Evolutionary conservation across 2,329 filamentous ascomycete species (phyloP).

Genomic region (Neonectria neomacrospora): DNA sequence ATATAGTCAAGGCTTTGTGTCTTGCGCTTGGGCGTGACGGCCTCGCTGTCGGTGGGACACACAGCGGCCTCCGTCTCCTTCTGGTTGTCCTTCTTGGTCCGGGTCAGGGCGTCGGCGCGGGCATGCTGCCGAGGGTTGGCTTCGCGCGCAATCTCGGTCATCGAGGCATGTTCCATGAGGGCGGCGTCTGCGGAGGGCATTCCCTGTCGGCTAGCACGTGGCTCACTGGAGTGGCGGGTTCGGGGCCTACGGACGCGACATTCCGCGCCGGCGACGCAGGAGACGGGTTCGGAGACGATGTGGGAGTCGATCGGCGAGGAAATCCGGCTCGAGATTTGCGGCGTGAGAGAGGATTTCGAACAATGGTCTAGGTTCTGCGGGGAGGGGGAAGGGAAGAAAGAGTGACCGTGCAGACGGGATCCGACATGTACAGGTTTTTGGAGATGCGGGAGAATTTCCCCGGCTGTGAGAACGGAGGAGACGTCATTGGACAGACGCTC

Average conservation of each 20-base stretch:
- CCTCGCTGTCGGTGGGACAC: conserved; percentile 61
- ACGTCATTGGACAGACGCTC: conserved; percentile 46
- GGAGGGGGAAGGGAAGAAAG: not conserved
- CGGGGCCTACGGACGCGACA: conserved; percentile 40
- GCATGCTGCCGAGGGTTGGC: conserved; percentile 46
- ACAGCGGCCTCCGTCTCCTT: conserved; percentile 52
- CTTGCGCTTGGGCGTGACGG: conserved; percentile 56
- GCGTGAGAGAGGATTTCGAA: not conserved
- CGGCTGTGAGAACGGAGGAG: conserved; percentile 40
- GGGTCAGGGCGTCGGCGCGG: conserved; percentile 33
- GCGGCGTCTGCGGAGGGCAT: conserved; percentile 67
- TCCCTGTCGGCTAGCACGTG: conserved; percentile 48
- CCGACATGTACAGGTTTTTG: conserved; percentile 33
- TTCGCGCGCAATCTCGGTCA: conserved; percentile 62
- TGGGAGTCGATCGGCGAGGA: conserved; percentile 2
- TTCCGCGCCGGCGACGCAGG: conserved; percentile 36
- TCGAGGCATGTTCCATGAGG: conserved; percentile 67
- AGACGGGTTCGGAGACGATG: conserved; percentile 30
- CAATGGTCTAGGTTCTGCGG: too few species aligned
- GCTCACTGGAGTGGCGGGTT: conserved; percentile 33
- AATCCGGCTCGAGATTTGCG: not conserved
- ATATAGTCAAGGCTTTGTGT: conserved; percentile 84
- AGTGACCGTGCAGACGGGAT: conserved; percentile 13
- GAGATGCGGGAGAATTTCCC: conserved; percentile 45
- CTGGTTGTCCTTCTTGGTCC: conserved; percentile 26